These are phyloP conservation scores for Azolla pinnata DNA, from an alignment of 75 land plant species.

Conservation along the genomic window DNA sequence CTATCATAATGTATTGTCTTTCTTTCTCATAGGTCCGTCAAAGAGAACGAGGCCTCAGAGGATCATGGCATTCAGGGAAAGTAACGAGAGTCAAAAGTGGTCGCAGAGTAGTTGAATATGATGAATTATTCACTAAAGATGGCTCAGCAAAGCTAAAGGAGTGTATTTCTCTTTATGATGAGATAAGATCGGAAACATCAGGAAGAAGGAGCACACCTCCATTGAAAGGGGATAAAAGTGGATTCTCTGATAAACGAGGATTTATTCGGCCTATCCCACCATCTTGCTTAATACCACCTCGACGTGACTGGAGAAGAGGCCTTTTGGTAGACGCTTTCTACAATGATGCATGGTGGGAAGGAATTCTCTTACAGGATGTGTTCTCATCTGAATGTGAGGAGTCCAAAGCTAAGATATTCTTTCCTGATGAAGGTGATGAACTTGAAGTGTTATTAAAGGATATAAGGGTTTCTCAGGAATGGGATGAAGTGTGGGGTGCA, in stretches of 20 bases:
- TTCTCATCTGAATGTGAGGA: constrained; percentile 11
- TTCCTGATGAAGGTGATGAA: constrained; percentile 69
- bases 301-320: constrained; percentile 26
- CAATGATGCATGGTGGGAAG: constrained; percentile 86
- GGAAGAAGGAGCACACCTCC: no score
- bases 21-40: constrained; percentile 59
- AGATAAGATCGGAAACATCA: no score
- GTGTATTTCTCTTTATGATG: constrained; percentile 22
- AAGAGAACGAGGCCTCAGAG: constrained; percentile 50
- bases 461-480: constrained; percentile 47
- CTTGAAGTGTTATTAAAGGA: constrained; percentile 7
- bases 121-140: constrained; percentile 35
- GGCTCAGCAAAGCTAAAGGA: constrained; percentile 23
- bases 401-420: constrained; percentile 29
- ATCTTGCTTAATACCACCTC: background rate
- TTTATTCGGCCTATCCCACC: constrained; percentile 56
- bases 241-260: constrained; percentile 28
- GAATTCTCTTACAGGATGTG: constrained; percentile 49
- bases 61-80: constrained; percentile 59
- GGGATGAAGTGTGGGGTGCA: constrained; percentile 48
- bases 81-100: constrained; percentile 20
- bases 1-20: no score
- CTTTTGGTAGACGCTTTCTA: constrained; percentile 55
- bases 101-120: constrained; percentile 35
- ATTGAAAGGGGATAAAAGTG: no score